phyloP scores from a whole-genome alignment of 2,329 filamentous ascomycete genomes.

The Exophiala sideris region DNA sequence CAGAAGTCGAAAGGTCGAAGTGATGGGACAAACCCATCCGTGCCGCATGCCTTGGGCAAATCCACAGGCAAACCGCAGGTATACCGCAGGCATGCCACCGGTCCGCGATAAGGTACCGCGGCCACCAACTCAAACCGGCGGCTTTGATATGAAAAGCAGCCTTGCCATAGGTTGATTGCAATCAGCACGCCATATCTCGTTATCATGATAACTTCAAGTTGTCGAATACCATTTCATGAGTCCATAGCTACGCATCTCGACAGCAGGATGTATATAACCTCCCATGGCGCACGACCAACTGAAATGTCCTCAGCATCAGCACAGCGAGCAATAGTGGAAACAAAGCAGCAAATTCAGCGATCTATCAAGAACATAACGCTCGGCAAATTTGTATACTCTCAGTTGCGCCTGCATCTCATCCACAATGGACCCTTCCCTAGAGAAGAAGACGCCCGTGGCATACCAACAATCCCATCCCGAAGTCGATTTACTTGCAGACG shows the following conservation, averaged over 20 bases:
- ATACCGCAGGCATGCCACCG: conserved; percentile 23
- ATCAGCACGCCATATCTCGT: conserved; percentile 14
- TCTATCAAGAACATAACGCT: background rate
- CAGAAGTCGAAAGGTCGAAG: background rate
- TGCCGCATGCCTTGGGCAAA: background rate
- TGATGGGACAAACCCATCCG: background rate
- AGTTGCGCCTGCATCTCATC: background rate
- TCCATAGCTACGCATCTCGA: no score
- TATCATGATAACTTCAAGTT: conserved; percentile 19
- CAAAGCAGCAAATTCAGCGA: no score
- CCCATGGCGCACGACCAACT: no score
- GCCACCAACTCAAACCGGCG: background rate
- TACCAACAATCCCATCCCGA: background rate
- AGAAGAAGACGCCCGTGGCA: background rate
- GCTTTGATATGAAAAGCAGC: conserved; percentile 1
- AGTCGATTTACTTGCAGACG: background rate
- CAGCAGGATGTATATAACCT: no score
- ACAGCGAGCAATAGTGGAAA: no score
- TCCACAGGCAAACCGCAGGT: background rate
- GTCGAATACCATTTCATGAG: background rate
- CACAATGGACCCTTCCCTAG: conserved; percentile 1
- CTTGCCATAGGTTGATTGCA: conserved; percentile 1
- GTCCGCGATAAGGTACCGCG: conserved; percentile 8
- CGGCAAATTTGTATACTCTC: background rate
- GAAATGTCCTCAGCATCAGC: no score